Evolutionary conservation across 2,329 filamentous ascomycete genomes (phyloP), one percentile per base, ranked within the genome.

Genomic region (Shiraia sp.): DNA sequence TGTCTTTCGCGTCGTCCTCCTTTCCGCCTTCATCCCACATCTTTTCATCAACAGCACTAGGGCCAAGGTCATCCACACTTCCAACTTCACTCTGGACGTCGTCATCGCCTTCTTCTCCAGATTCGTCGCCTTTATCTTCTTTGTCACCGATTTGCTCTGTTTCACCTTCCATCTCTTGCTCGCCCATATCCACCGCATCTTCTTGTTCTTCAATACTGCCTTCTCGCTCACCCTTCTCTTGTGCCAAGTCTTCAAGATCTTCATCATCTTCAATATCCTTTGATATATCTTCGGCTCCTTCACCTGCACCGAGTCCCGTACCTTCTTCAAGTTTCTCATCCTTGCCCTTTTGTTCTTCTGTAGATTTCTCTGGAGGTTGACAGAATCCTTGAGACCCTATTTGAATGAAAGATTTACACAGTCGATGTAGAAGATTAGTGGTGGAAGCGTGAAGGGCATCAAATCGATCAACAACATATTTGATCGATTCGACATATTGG

Each of bases 181-280:
- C 86, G 9, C 90, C 90, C 86, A 93, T 92, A 58, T 93, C 88
- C n/a, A 93, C 85, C 1, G 88, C 89, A 69, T 93, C 88, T 56
- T 91, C 83, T 62, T 92, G 82, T 53, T 90, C 84, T 53, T 91
- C 85, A 40, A 90, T 86, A 12, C 88, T 85, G 1, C 76, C 78
- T 28, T 75, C 72, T 26, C 81, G 75, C 49, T 87, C 63, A 12
- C 53, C 71, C 32, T 88, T 86, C 29, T 96, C 87, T 65, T 96
- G 89, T 0, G 93, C 92, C 31, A 99, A 76, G 55, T 99, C 93
- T 0, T 88, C 84, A 4, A 99, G 74, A 64, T 99, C 91, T 66
- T 99, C 93, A 47, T 99, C 92, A 12, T 92, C 86, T 50, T 88
- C 83, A 32, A 99, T 87, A 61, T 99, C 93, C 66, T 99, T 97